Evolutionary conservation across 768 basidiomycete genomes (phyloP).

Genomic region (Pulveroboletus sp.): DNA sequence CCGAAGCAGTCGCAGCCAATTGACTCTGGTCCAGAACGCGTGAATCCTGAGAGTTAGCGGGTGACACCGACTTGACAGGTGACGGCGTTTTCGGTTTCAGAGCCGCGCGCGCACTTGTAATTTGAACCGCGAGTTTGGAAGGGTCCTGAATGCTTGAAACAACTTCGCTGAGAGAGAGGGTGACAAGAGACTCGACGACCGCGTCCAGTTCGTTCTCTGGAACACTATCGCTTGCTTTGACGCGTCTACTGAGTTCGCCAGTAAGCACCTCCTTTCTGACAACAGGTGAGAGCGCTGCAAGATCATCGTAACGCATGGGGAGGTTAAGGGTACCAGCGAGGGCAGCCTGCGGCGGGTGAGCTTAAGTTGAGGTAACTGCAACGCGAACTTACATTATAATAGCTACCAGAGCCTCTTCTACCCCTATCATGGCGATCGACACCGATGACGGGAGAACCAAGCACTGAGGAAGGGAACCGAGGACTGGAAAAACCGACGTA

Average conservation of each 20-base stretch:
- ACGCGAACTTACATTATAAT: slow-evolving; percentile 62
- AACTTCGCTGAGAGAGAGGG: slow-evolving; percentile 71
- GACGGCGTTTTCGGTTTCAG: slow-evolving; percentile 37
- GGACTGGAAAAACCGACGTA: slow-evolving; percentile 75
- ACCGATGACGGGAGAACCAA: slow-evolving; percentile 56
- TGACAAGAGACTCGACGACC: slow-evolving; percentile 72
- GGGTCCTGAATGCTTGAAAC: slow-evolving; percentile 74
- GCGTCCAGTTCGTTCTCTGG: slow-evolving; percentile 53
- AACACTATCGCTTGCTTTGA: slow-evolving; percentile 57
- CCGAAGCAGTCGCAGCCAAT: slow-evolving; percentile 73
- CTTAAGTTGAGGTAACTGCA: background rate
- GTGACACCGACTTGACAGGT: slow-evolving; percentile 51
- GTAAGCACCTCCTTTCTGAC: slow-evolving; percentile 84
- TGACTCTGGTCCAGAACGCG: slow-evolving; percentile 61
- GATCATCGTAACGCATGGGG: slow-evolving; percentile 86
- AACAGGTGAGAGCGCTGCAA: slow-evolving; percentile 78
- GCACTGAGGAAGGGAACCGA: slow-evolving; percentile 45
- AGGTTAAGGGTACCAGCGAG: slow-evolving; percentile 75
- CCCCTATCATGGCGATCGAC: slow-evolving; percentile 62
- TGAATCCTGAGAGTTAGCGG: slow-evolving; percentile 67
- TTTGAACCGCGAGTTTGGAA: slow-evolving; percentile 61
- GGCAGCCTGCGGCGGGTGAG: slow-evolving; percentile 56
- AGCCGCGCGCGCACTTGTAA: slow-evolving; percentile 40
- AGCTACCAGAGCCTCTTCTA: slow-evolving; percentile 81
- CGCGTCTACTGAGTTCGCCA: slow-evolving; percentile 75